Evolutionary conservation across 768 basidiomycete species (phyloP).

Genomic region (Termitomyces sp.): DNA sequence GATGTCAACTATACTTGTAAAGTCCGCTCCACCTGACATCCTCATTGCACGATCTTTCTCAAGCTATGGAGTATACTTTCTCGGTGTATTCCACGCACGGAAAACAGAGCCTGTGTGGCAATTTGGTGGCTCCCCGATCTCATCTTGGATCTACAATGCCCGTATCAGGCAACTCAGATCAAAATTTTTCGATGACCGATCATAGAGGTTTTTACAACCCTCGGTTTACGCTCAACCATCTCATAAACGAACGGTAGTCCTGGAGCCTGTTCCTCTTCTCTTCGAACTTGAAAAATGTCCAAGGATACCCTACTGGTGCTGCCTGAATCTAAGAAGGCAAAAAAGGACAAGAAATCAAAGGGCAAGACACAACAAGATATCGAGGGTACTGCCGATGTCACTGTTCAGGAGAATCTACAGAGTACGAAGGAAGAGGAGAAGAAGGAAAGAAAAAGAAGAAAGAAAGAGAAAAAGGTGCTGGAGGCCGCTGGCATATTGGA

Average conservation of each 20-base stretch:
- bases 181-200: constrained; percentile 13
- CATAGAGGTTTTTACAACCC: constrained; percentile 4
- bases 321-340: constrained; percentile 23
- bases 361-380: constrained; percentile 14
- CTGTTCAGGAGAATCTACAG: constrained; percentile 18
- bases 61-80: background rate
- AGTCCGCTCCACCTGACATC: background rate
- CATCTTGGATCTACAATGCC: too few relatives aligned
- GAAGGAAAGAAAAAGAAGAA: constrained; percentile 24
- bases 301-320: constrained; percentile 20
- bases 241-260: constrained; percentile 2
- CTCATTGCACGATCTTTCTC: background rate
- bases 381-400: constrained; percentile 8
- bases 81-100: too few relatives aligned
- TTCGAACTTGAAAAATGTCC: constrained; percentile 22
- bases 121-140: too few relatives aligned
- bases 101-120: too few relatives aligned
- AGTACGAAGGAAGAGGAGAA: constrained; percentile 19
- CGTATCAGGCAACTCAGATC: constrained; percentile 5
- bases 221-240: background rate
- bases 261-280: background rate
- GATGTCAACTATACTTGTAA: background rate
- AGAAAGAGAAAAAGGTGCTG: constrained; percentile 20
- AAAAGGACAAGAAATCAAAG: constrained; percentile 26
- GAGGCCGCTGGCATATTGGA: constrained; percentile 13